These are phyloP conservation scores for Colletotrichum eleusines DNA, from an alignment of 2,329 filamentous ascomycete species.

Conservation along the genomic window DNA sequence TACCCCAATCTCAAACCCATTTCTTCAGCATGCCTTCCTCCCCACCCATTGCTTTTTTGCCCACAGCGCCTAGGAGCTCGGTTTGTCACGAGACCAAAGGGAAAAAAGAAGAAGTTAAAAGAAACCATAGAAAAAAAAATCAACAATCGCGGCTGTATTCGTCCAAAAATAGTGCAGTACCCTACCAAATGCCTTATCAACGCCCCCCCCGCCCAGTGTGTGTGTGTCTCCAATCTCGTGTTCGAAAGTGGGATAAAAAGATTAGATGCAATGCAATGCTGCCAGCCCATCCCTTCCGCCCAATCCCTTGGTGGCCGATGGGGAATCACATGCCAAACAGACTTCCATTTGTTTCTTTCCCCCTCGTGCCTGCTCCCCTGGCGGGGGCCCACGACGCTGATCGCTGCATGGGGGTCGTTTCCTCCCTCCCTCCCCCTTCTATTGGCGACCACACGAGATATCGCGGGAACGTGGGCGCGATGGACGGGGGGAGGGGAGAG, in stretches of 20 bases:
- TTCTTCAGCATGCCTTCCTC: not conserved
- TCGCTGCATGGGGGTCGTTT: conserved; percentile 24
- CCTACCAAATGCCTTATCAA: conserved; percentile 8
- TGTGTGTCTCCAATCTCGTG: conserved; percentile 6
- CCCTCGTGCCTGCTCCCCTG: conserved; percentile 1
- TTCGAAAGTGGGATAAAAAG: conserved; percentile 28
- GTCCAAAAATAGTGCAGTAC: not conserved
- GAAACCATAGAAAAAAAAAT: not conserved
- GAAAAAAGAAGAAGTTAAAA: too few species aligned
- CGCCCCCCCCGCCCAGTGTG: not conserved
- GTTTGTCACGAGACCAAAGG: conserved; percentile 16
- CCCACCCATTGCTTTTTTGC: not conserved
- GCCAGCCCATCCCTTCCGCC: not conserved
- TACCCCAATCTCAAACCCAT: not conserved
- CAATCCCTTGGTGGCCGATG: conserved; percentile 19
- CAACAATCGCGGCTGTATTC: conserved; percentile 18
- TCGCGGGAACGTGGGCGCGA: conserved; percentile 6
- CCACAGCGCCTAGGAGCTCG: conserved; percentile 7
- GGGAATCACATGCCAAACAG: conserved; percentile 36
- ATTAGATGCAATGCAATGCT: conserved; percentile 21
- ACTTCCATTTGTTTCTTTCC: conserved; percentile 22
- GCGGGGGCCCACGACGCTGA: conserved; percentile 11
- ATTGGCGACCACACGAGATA: conserved; percentile 17
- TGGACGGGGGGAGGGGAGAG: too few species aligned
- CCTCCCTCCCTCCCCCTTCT: too few species aligned